These are phyloP conservation scores for Apiospora kogelbergensis DNA, from an alignment of 2,329 filamentous ascomycete genomes.

Conservation along the genomic window DNA sequence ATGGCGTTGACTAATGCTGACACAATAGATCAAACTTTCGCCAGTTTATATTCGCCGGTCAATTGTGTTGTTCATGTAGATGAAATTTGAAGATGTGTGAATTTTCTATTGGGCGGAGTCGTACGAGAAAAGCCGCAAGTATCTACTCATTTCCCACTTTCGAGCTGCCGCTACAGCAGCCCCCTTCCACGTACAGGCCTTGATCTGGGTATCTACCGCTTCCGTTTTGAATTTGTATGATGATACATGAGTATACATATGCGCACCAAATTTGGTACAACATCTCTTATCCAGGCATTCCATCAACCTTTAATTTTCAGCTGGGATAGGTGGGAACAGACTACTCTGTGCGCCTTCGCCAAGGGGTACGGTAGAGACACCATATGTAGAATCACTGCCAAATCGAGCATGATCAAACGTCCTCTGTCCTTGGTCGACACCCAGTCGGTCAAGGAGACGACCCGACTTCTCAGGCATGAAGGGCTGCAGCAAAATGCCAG, in stretches of 20 bases:
- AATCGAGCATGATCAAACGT: constrained; percentile 61
- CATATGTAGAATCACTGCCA: constrained; percentile 70
- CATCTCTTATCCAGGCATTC: neutral
- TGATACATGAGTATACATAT: constrained; percentile 10
- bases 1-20: neutral
- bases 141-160: neutral
- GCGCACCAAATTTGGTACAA: constrained; percentile 9
- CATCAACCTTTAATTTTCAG: constrained; percentile 40
- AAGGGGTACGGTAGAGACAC: neutral
- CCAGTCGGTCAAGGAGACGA: constrained; percentile 73
- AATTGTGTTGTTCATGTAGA: neutral
- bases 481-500: constrained; percentile 83
- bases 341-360: constrained; percentile 19
- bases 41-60: neutral
- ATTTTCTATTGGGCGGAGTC: constrained; percentile 26
- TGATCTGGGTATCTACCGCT: neutral
- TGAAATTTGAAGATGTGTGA: neutral
- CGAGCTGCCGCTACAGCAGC: neutral
- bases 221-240: neutral
- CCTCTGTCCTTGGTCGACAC: constrained; percentile 64
- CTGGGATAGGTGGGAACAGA: constrained; percentile 53
- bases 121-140: neutral
- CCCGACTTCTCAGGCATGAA: constrained; percentile 81
- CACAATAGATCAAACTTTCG: neutral
- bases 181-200: neutral